Conservation (phyloP, 2,329 filamentous ascomycete genomes). For the Colletotrichum noveboracense region DNA sequence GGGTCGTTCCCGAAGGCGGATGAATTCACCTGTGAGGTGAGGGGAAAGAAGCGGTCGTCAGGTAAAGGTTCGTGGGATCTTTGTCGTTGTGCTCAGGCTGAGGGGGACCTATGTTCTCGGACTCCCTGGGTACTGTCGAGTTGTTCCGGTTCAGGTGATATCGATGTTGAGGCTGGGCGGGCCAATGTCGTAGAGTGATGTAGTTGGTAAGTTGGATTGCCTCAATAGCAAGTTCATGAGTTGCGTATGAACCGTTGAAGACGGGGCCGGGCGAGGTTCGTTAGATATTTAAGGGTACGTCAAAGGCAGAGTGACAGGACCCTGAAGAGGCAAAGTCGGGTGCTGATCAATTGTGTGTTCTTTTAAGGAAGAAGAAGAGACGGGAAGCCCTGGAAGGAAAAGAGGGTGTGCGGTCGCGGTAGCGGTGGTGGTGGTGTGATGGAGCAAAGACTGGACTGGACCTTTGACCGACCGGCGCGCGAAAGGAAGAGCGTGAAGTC, state of each 20-base stretch:
- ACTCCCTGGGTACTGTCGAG: background rate
- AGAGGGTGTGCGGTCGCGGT: background rate
- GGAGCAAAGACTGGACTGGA: conserved; percentile 11
- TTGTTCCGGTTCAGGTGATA: conserved; percentile 4
- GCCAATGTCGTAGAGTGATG: conserved; percentile 26
- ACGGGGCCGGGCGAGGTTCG: conserved; percentile 12
- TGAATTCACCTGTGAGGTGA: background rate
- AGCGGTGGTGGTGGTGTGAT: conserved; percentile 15
- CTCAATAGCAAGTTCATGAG: conserved; percentile 50
- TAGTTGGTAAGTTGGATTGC: conserved; percentile 21
- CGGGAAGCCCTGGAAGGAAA: conserved; percentile 12
- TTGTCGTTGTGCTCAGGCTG: background rate
- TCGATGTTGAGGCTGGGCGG: conserved; percentile 22
- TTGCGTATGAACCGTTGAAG: background rate
- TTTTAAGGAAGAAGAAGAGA: conserved; percentile 17
- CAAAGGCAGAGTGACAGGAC: conserved; percentile 11
- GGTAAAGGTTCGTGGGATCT: background rate
- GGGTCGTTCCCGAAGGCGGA: background rate
- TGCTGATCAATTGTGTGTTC: conserved; percentile 9
- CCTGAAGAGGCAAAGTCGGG: conserved; percentile 9
- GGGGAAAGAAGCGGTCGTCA: background rate
- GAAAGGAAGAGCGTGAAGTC: background rate
- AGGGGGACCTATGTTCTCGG: background rate
- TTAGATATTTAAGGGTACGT: conserved; percentile 14
- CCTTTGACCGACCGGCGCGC: background rate